phyloP scores from a whole-genome alignment of 1,284 basidiomycete species.

The Leccinum solheimii region DNA sequence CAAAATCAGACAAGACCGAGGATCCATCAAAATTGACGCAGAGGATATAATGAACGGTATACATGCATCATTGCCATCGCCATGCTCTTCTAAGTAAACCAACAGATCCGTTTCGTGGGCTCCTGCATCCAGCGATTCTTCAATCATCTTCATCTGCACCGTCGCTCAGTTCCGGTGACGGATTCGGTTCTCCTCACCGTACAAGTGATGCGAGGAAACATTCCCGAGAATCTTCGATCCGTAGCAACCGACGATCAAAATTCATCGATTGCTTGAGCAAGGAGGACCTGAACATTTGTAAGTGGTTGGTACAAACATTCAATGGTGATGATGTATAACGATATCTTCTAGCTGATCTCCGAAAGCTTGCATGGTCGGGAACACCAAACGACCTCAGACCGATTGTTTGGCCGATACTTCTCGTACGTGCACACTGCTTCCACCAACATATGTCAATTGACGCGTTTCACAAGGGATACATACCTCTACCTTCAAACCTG shows the following conservation, averaged over 20 bases:
- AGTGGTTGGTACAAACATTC: constrained; percentile 8
- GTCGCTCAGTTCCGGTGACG: constrained; percentile 26
- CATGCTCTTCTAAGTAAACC: constrained; percentile 22
- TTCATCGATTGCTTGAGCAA: constrained; percentile 70
- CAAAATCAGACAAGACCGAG: constrained; percentile 46
- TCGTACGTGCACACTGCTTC: constrained; percentile 55
- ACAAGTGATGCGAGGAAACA: constrained; percentile 52
- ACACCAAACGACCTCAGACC: constrained; percentile 88
- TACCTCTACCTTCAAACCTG: constrained; percentile 82
- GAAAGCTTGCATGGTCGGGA: constrained; percentile 95
- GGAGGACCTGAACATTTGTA: constrained; percentile 79
- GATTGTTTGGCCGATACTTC: constrained; percentile 91
- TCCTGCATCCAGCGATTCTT: constrained; percentile 30
- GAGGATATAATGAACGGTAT: constrained; percentile 74
- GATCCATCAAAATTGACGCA: constrained; percentile 58
- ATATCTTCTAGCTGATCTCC: constrained; percentile 62
- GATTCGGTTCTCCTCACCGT: constrained; percentile 14
- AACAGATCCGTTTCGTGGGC: constrained; percentile 59
- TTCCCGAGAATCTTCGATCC: constrained; percentile 72
- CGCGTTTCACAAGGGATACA: constrained; percentile 71
- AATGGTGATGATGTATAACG: constrained; percentile 1
- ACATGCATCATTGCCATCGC: constrained; percentile 18
- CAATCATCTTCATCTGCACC: constrained; percentile 38
- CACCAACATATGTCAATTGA: constrained; percentile 6
- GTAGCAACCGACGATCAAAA: constrained; percentile 69